Conservation (phyloP, 139 green algal species). For the Nannochloris sp. region DNA sequence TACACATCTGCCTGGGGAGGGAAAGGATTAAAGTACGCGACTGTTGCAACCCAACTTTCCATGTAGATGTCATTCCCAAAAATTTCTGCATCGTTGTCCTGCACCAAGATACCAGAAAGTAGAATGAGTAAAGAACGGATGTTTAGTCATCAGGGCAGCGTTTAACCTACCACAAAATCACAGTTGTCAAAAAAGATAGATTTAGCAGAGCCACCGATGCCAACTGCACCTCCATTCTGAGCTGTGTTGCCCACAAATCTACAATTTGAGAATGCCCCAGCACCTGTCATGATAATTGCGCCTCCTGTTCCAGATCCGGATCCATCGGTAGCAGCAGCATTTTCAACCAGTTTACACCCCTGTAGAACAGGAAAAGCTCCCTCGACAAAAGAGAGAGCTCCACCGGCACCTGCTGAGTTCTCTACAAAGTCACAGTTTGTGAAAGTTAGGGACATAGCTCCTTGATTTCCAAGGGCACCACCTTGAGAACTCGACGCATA, state of each 20-base stretch:
- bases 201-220: constrained; percentile 17
- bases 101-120: neutral
- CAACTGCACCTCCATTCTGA: constrained; percentile 20
- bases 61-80: constrained; percentile 34
- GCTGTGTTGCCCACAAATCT: constrained; percentile 16
- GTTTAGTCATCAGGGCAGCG: neutral
- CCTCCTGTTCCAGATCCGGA: constrained; percentile 19
- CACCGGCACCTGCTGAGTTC: constrained; percentile 13
- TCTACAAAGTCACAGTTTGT: constrained; percentile 27
- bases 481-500: neutral
- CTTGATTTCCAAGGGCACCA: constrained; percentile 22
- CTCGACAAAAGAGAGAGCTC: constrained; percentile 18
- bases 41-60: constrained; percentile 28
- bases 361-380: constrained; percentile 19
- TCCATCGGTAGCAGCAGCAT: constrained; percentile 13
- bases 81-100: constrained; percentile 23
- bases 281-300: constrained; percentile 19
- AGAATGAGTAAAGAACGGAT: neutral
- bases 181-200: constrained; percentile 28
- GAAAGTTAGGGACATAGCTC: constrained; percentile 21
- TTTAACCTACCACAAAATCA: constrained; percentile 14
- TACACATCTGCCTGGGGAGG: constrained; percentile 20
- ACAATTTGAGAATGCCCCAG: constrained; percentile 13
- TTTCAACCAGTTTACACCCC: neutral
- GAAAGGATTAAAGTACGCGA: constrained; percentile 24